Percentiles rank a stretch among this genome's conserved stretches.
These are phyloP conservation scores for Xylaria sp. DNA, from an alignment of 2,329 filamentous ascomycete species.

Conservation along the genomic window DNA sequence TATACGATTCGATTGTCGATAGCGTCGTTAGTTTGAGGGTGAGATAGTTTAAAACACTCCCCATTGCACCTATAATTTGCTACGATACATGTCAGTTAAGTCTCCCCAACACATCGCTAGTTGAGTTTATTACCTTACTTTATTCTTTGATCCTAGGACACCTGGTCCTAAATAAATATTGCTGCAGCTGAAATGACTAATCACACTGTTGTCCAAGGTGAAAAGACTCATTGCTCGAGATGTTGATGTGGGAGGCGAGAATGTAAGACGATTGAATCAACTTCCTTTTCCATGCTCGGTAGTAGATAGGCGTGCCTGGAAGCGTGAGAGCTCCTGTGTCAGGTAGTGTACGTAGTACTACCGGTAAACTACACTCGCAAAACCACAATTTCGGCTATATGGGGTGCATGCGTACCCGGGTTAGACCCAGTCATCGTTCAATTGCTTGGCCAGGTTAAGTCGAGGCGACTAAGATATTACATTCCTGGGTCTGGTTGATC, in stretches of 20 bases:
- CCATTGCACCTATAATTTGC: not conserved
- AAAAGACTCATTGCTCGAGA: too few species aligned
- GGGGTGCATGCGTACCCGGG: not conserved
- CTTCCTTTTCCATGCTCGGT: too few species aligned
- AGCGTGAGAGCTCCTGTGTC: too few species aligned
- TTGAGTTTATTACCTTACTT: not conserved
- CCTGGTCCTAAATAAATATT: not conserved
- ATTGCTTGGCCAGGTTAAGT: not conserved
- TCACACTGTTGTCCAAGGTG: too few species aligned
- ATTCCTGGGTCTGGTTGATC: not conserved
- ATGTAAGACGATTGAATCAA: too few species aligned
- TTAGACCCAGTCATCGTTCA: not conserved
- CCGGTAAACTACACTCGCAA: not conserved
- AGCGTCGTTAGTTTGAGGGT: not conserved
- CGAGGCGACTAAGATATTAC: not conserved
- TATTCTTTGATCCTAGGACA: not conserved
- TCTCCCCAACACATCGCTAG: not conserved
- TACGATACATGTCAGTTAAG: not conserved
- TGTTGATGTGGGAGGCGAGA: too few species aligned
- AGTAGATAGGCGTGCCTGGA: too few species aligned
- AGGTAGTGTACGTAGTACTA: too few species aligned
- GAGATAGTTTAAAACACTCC: not conserved
- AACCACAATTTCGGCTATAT: too few species aligned
- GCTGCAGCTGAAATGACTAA: too few species aligned
- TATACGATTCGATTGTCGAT: not conserved